phyloP scores from a whole-genome alignment of 2,329 filamentous ascomycete genomes.

The Berkeleyomyces basicola region DNA sequence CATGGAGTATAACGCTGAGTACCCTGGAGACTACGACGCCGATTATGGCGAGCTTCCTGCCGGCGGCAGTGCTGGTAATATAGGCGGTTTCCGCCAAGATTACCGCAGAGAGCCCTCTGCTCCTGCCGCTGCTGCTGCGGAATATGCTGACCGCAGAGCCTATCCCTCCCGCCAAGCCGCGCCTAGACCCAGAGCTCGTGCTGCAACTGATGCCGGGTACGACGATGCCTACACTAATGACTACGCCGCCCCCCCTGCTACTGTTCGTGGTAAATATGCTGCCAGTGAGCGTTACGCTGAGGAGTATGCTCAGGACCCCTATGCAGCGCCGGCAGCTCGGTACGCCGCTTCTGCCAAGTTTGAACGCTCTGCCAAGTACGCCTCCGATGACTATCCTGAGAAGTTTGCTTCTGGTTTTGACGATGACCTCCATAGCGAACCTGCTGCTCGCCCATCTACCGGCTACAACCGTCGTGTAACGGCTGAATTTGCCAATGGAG shows the following conservation, averaged over 20 bases:
- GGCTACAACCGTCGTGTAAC: slow-evolving; percentile 2
- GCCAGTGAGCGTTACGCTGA: not conserved
- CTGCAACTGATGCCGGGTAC: slow-evolving; percentile 6
- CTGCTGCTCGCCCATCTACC: slow-evolving; percentile 1
- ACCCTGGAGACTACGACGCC: slow-evolving; percentile 6
- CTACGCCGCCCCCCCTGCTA: not conserved
- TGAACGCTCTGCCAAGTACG: slow-evolving; percentile 8
- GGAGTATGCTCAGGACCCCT: slow-evolving; percentile 1
- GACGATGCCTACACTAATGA: slow-evolving; percentile 8
- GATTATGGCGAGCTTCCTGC: slow-evolving; percentile 9
- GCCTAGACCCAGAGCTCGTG: not conserved
- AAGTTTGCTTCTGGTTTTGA: not conserved
- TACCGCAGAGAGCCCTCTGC: slow-evolving; percentile 6
- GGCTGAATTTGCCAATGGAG: not conserved
- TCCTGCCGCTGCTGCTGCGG: slow-evolving; percentile 7
- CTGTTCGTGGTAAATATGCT: not conserved
- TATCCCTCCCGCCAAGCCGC: slow-evolving; percentile 1
- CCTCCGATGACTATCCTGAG: slow-evolving; percentile 1
- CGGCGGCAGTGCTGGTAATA: slow-evolving; percentile 8
- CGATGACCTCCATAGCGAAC: slow-evolving; percentile 6
- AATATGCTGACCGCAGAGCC: slow-evolving; percentile 9
- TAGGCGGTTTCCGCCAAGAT: slow-evolving; percentile 9
- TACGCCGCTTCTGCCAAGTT: slow-evolving; percentile 9
- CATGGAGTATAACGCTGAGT: slow-evolving; percentile 10
- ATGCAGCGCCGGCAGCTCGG: not conserved